Conservation (phyloP, 768 basidiomycete genomes). For the Lactarius evosmus region DNA sequence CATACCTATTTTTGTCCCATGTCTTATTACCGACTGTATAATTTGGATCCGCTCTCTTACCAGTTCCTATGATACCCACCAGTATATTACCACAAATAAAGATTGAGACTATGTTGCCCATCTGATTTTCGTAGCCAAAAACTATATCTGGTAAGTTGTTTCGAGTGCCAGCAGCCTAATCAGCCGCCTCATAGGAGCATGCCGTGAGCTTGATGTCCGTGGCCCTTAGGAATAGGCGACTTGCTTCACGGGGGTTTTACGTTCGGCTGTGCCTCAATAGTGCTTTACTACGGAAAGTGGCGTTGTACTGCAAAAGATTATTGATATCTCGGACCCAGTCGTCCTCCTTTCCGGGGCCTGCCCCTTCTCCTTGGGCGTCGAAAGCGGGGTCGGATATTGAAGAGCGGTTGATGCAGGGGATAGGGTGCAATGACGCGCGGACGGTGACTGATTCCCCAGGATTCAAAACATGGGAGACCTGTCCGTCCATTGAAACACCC, state of each 20-base stretch:
- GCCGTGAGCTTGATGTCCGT: background rate
- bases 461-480: conserved; percentile 74
- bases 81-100: background rate
- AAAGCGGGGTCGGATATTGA: conserved; percentile 58
- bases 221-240: background rate
- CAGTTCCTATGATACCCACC: background rate
- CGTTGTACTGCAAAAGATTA: conserved; percentile 90
- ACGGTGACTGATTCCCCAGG: conserved; percentile 86
- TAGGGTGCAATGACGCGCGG: conserved; percentile 80
- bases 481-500: conserved; percentile 92
- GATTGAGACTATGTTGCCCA: background rate
- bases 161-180: background rate
- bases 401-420: conserved; percentile 89
- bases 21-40: background rate
- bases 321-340: conserved; percentile 99
- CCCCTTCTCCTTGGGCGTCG: conserved; percentile 54
- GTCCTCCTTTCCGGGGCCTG: conserved; percentile 76
- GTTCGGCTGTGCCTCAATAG: conserved; percentile 68
- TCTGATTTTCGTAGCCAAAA: background rate
- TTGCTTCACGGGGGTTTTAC: conserved; percentile 30
- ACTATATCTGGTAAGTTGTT: background rate
- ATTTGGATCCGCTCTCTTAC: background rate
- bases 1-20: background rate
- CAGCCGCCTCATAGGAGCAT: background rate
- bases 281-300: conserved; percentile 90